Evolutionary conservation across 768 basidiomycete species (phyloP), one percentile per base, ranked within the genome.

Genomic region (Trichaptum fuscoviolaceum): DNA sequence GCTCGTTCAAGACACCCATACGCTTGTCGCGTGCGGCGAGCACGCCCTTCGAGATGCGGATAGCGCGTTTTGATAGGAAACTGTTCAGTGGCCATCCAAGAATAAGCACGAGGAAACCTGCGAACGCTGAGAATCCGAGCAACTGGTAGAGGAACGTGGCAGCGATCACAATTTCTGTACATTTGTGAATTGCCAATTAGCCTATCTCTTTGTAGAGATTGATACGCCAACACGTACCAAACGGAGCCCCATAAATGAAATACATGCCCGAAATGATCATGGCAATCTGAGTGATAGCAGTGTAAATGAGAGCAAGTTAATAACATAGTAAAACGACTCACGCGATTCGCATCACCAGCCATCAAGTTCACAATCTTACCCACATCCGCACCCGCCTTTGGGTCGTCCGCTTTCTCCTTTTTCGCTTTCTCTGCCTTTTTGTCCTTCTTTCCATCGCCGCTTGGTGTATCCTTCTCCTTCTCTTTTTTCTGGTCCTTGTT

Each of bases 331-430:
- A 18, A 30, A 18, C 27, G 35, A 73, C 77, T 52, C 61, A 85
- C 82, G 62, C 82, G 77, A 71, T 87, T 89, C 1, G 88, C 87
- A 73, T 93, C 92, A 7, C 85, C 87, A 17, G 91, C 87, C 93
- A 96, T 96, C 36, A 95, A 77, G 69, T 93, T 93, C 65, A 95
- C 92, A 64, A 96, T 92, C 75, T 95, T 95, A 15, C 95, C 95
- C 15, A 91, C 82, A 73, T 94, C 91, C 8, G 95, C 95, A 18
- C 92, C 91, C 0, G 89, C 84, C 70, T 85, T 89, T 0, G 87
- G 85, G 34, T 91, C 80, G 67, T 78, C 77, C 64, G 25, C 68
- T 73, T 58, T 70, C 66, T 36, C 58, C 10, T 67, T 59, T 57
- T 18, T 72, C 35, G 63, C 75, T 72, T 77, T 82, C 62, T 68